Percentiles rank a stretch among this genome's conserved stretches.
Conservation (phyloP, 2,329 filamentous ascomycete genomes). For the Septoria petroselini region DNA sequence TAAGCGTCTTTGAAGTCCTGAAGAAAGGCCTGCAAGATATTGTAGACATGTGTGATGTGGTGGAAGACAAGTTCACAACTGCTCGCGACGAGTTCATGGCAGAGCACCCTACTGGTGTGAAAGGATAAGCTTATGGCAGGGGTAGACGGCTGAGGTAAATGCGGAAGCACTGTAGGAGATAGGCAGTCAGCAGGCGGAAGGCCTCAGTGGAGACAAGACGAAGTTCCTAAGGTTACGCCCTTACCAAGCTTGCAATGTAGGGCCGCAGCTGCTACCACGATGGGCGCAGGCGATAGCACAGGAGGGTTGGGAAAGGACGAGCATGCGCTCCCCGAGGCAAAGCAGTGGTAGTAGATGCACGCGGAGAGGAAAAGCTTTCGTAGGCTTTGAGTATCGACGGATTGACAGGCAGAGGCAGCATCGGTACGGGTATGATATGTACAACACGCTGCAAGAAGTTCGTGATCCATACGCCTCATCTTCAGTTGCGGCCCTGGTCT, state of each 20-base stretch:
- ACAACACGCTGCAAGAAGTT: slow-evolving; percentile 24
- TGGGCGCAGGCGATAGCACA: no score
- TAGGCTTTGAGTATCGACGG: background rate
- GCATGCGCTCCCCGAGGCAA: no score
- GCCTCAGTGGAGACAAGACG: no score
- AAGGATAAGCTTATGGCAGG: background rate
- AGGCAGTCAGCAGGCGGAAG: no score
- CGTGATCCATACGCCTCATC: background rate
- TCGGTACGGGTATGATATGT: slow-evolving; percentile 30
- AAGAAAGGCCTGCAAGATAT: slow-evolving; percentile 87
- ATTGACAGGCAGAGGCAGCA: slow-evolving; percentile 4
- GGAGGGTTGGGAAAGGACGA: no score
- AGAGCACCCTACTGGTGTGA: slow-evolving; percentile 30
- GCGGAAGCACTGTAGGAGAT: background rate
- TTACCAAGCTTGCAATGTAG: no score
- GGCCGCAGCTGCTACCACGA: no score
- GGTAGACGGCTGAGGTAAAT: no score
- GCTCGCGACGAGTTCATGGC: slow-evolving; percentile 62
- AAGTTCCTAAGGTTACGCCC: no score
- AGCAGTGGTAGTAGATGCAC: background rate
- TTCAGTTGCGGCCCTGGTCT: slow-evolving; percentile 30
- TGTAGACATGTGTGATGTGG: slow-evolving; percentile 87
- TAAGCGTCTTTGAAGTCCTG: slow-evolving; percentile 76
- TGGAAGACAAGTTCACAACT: slow-evolving; percentile 80
- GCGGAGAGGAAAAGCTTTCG: background rate